These are phyloP conservation scores for Neonectria ditissima DNA, from an alignment of 2,329 filamentous ascomycete species.

Conservation along the genomic window DNA sequence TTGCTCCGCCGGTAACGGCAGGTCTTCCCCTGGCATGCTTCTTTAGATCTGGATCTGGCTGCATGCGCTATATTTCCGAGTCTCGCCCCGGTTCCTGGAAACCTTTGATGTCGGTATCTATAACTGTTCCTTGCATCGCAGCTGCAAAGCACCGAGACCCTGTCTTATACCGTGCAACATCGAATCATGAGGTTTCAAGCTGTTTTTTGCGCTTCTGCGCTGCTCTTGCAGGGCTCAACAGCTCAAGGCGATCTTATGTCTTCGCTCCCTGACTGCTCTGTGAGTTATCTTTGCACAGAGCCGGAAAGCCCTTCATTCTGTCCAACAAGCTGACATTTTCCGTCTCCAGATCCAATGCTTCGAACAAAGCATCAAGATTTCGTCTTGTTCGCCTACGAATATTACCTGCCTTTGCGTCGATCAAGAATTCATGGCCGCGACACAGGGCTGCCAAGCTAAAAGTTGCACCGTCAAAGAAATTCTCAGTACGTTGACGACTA, in stretches of 20 bases:
- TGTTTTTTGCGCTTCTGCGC: background rate
- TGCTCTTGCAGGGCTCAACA: background rate
- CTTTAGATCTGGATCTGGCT: background rate
- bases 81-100: background rate
- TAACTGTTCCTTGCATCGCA: background rate
- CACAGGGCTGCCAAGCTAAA: slow-evolving; percentile 1
- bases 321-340: background rate
- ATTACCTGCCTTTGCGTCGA: slow-evolving; percentile 1
- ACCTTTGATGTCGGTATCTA: background rate
- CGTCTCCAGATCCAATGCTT: background rate
- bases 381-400: background rate
- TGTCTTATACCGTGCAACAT: too few relatives aligned
- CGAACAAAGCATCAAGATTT: background rate
- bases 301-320: background rate
- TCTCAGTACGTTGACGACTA: background rate
- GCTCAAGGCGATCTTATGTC: slow-evolving; percentile 1
- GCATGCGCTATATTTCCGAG: background rate
- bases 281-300: background rate
- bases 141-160: too few relatives aligned
- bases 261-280: background rate
- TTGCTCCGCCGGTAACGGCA: background rate
- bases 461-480: slow-evolving; percentile 8
- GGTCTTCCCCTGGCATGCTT: background rate
- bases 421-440: background rate
- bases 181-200: background rate